Conservation (phyloP, 2,329 filamentous ascomycete species). For the Arthrinium phaeospermum region DNA sequence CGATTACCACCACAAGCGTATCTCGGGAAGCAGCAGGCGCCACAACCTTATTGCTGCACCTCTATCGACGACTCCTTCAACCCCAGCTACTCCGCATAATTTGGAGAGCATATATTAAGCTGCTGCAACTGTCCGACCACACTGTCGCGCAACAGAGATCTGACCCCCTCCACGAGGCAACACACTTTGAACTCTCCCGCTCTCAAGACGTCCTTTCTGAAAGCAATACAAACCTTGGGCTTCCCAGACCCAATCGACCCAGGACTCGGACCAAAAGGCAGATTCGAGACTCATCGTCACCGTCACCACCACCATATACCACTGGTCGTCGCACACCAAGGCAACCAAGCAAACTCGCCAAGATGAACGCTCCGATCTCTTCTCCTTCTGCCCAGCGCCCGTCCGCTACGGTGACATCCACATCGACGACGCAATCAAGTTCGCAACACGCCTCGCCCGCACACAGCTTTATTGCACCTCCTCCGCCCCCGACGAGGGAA, state of each 20-base stretch:
- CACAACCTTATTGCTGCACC: constrained; percentile 19
- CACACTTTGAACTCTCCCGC: not conserved
- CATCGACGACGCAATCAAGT: constrained; percentile 28
- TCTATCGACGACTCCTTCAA: not conserved
- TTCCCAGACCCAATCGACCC: not conserved
- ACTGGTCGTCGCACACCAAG: not conserved
- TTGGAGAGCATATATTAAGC: constrained; percentile 17
- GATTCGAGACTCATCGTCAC: not conserved
- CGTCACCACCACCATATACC: not conserved
- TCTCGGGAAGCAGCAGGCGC: constrained; percentile 6
- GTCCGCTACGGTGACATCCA: not conserved
- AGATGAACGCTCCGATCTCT: constrained; percentile 41
- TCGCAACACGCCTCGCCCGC: constrained; percentile 25
- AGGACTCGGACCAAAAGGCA: not conserved
- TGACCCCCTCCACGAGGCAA: not conserved
- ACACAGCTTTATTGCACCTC: constrained; percentile 28
- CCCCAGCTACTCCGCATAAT: constrained; percentile 14
- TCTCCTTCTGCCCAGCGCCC: constrained; percentile 25
- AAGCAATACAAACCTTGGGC: not conserved
- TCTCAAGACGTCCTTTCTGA: not conserved
- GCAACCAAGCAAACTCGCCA: constrained; percentile 16
- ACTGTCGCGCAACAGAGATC: constrained; percentile 8
- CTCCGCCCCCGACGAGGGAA: constrained; percentile 31
- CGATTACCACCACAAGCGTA: constrained; percentile 10
- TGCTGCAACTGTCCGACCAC: constrained; percentile 18